Percentiles rank a stretch among this genome's conserved stretches.
These are phyloP conservation scores for Candida chauliodis DNA, from an alignment of 805 yeast species.

Conservation along the genomic window DNA sequence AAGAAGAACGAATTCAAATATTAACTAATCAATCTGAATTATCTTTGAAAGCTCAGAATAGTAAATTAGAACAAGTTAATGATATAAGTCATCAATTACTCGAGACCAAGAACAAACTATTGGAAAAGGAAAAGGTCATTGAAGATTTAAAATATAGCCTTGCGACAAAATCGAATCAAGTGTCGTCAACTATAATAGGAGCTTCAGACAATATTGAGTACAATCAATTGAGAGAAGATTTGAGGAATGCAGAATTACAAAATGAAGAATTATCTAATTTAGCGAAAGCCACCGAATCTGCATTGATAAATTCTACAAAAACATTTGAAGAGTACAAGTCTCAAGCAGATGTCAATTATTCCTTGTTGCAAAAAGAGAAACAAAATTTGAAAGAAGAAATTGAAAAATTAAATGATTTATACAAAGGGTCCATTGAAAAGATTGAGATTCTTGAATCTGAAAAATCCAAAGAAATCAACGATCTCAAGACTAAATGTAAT, in stretches of 20 bases:
- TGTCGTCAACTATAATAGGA: constrained; percentile 12
- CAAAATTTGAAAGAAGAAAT: constrained; percentile 18
- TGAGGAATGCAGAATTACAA: constrained; percentile 54
- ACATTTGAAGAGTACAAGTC: constrained; percentile 45
- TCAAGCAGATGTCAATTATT: constrained; percentile 21
- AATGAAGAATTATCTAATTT: constrained; percentile 60
- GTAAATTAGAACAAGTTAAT: constrained; percentile 56
- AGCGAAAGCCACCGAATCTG: constrained; percentile 63
- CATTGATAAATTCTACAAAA: constrained; percentile 51
- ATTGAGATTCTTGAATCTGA: constrained; percentile 17
- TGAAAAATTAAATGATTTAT: constrained; percentile 16
- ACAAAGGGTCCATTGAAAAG: constrained; percentile 20
- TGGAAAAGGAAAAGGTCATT: constrained; percentile 35
- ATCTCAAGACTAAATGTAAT: constrained; percentile 21
- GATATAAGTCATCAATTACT: constrained; percentile 45
- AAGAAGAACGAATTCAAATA: constrained; percentile 51
- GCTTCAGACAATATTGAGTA: constrained; percentile 27
- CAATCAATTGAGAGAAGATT: constrained; percentile 49
- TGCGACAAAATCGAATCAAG: constrained; percentile 18
- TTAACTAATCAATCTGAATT: constrained; percentile 55
- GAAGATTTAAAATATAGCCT: constrained; percentile 40
- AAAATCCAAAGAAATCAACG: constrained; percentile 22
- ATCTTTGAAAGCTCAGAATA: constrained; percentile 50
- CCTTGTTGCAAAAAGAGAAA: constrained; percentile 22
- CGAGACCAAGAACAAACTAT: constrained; percentile 38